Base-by-base conservation (phyloP, 2,329 filamentous ascomycete species). In the Arthrobotrys entomopaga region DNA sequence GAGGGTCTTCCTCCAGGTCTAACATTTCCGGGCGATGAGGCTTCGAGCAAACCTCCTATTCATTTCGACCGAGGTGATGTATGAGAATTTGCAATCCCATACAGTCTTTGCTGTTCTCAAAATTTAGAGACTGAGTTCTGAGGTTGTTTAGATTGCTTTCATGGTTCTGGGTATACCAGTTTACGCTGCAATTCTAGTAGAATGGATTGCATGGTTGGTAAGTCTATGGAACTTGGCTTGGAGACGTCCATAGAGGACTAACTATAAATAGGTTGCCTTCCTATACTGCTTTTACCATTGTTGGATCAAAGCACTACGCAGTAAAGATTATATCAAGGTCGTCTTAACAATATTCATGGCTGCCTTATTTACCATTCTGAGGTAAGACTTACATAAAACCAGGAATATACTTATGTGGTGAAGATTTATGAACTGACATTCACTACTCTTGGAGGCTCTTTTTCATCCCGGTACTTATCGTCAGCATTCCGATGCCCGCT, bases 391-490 rank as follows among this genome's bases (percentile, higher is more conserved):
- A 24, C 42, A 46, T 13, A 7, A 13, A 15, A 8, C 1, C 13
- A 19, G 42, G 6, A 19, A 7, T 19, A n/a, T 5, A 46, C 13
- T 40, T 7, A 40, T 6, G 38, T 6, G 42, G 42, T 15, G 13
- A 6, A 46, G n/a, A 46, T 48, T 2, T 10, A 34, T 6, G 29
- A 34, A 34, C 29, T 34, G 6, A 34, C 29, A 34, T 6, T 1
- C 29, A 8, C 29, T 34, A 6, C 29, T 10, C 5, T 10, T 34
- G 29, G 77, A 95, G 92, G 79, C 85, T 86, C 64, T 90, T 96
- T 42, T 98, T 97, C 82, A 84, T 98, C 26, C 94, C 94, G 0
- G 91, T 97, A 77, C 97, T 98, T 93, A 82, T 97, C 20, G 92
- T 97, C 54, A 98, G 93, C 0, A 84, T 98, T 3, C 94, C 94